Evolutionary conservation across 2,329 filamentous ascomycete species (phyloP).

Genomic region (Chrysosporium keratinophilum): DNA sequence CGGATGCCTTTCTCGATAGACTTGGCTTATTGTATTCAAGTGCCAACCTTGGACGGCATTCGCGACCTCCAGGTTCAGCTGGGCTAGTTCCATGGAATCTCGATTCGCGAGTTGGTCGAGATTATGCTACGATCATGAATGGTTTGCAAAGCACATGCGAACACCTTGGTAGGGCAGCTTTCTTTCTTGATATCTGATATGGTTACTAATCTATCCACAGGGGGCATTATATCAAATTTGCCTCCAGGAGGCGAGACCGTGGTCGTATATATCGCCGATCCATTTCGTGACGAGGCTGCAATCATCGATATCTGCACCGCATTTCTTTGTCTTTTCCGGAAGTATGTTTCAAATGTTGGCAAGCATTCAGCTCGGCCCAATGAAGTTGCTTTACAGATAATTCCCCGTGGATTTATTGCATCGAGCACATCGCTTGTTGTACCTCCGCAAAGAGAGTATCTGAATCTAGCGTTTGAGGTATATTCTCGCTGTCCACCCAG

Average conservation of each 20-base stretch:
- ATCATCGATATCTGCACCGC: constrained; percentile 45
- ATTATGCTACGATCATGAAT: constrained; percentile 29
- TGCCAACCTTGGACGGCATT: constrained; percentile 47
- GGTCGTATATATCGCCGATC: constrained; percentile 51
- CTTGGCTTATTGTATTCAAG: constrained; percentile 46
- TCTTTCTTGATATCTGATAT: neutral
- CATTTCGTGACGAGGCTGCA: constrained; percentile 40
- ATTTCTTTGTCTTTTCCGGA: constrained; percentile 48
- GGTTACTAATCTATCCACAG: constrained; percentile 22
- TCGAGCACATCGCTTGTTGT: constrained; percentile 44
- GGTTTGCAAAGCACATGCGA: constrained; percentile 28
- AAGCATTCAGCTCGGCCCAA: constrained; percentile 25
- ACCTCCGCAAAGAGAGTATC: constrained; percentile 40
- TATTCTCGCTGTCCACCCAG: constrained; percentile 49
- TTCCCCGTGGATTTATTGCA: constrained; percentile 47
- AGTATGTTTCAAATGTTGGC: constrained; percentile 38
- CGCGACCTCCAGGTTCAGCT: constrained; percentile 35
- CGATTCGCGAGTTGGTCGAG: constrained; percentile 19
- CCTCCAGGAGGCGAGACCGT: constrained; percentile 33
- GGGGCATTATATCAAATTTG: constrained; percentile 27
- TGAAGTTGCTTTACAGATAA: constrained; percentile 49
- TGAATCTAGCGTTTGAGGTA: constrained; percentile 45
- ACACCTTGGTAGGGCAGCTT: constrained; percentile 26
- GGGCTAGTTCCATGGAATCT: constrained; percentile 32
- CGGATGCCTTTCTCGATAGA: constrained; percentile 44